Conservation (phyloP, 805 yeast genomes). For the Saccharomyces kudriavzevii region DNA sequence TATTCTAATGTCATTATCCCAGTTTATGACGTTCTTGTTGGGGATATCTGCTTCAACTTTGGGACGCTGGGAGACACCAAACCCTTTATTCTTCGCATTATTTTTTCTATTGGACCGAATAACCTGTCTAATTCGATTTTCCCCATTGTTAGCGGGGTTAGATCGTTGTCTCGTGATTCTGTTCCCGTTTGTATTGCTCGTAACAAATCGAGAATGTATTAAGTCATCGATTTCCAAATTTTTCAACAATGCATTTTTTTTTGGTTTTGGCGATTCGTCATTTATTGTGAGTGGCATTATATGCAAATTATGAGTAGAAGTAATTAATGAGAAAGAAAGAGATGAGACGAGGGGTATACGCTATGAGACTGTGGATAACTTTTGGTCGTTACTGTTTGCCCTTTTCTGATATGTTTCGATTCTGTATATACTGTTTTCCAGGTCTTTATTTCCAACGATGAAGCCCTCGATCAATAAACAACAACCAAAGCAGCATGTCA, state of each 20-base stretch:
- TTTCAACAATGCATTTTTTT: conserved; percentile 7
- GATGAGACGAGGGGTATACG: not conserved
- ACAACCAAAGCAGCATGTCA: not conserved
- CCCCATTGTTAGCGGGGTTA: not conserved
- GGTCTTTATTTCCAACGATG: not conserved
- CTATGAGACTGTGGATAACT: not conserved
- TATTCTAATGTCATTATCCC: not conserved
- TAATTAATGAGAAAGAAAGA: not conserved
- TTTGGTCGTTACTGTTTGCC: not conserved
- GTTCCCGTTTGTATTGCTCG: not conserved
- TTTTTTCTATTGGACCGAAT: not conserved
- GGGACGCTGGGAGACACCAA: not conserved
- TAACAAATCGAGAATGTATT: conserved; percentile 15
- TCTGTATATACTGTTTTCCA: not conserved
- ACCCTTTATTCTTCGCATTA: not conserved
- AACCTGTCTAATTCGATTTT: not conserved
- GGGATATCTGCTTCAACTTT: not conserved
- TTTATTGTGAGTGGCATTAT: not conserved
- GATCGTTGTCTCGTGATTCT: not conserved
- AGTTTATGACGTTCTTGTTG: not conserved
- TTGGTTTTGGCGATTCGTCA: not conserved
- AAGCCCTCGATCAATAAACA: not conserved
- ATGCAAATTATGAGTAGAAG: not conserved
- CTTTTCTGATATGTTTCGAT: not conserved
- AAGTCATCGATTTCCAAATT: conserved; percentile 21